Evolutionary conservation across 2,329 filamentous ascomycete species (phyloP).

Genomic region (Cryphonectria parasitica): DNA sequence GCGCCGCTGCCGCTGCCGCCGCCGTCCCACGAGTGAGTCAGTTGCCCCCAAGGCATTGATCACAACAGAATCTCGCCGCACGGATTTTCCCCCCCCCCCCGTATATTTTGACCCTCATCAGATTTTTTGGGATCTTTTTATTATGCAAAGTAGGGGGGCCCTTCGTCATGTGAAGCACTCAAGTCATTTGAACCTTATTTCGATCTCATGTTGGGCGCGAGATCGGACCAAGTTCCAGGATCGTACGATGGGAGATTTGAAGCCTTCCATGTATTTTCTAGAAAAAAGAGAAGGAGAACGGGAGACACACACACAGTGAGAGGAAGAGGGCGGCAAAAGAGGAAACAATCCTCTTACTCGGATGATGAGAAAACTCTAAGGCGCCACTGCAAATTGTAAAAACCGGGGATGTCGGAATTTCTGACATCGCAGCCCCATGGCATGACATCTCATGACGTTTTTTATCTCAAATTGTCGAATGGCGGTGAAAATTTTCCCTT

Average conservation of each 20-base stretch:
- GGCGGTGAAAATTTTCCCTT: neutral
- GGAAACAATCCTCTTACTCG: neutral
- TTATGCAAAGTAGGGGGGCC: neutral
- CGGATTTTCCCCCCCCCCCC: neutral
- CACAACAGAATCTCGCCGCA: neutral
- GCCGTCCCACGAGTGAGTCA: neutral
- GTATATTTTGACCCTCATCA: neutral
- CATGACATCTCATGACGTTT: neutral
- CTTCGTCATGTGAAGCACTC: neutral
- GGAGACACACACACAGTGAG: too few species aligned
- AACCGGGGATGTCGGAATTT: neutral
- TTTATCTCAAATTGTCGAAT: neutral
- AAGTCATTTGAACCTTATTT: conserved; percentile 29
- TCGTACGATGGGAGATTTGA: neutral
- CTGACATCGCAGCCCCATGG: neutral
- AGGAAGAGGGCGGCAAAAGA: too few species aligned
- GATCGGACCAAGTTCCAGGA: conserved; percentile 8
- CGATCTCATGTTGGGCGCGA: conserved; percentile 9
- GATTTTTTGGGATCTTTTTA: neutral
- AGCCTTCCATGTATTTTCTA: conserved; percentile 21
- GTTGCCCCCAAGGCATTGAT: neutral
- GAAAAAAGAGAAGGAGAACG: neutral
- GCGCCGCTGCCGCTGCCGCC: neutral
- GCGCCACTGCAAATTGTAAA: neutral
- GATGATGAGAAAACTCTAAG: neutral